Evolutionary conservation across 352 stramenopile genomes (phyloP), one percentile per base, ranked within the genome.

Genomic region (Peronosclerospora sorghi): DNA sequence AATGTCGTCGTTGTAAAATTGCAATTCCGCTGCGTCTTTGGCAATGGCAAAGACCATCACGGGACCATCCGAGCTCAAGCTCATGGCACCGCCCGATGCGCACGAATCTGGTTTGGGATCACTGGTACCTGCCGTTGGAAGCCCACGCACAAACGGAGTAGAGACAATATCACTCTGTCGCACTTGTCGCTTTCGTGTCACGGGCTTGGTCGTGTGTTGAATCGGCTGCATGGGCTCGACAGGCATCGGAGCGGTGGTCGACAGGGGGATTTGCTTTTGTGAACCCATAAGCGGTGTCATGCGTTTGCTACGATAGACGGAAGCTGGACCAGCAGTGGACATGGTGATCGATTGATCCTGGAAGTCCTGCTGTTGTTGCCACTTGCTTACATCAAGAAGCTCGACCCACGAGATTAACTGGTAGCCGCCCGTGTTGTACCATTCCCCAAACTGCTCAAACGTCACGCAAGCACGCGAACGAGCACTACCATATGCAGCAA

Each of bases 391-490:
- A 32, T 94, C 81, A 15, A 94, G 54, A 2, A 94, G 59, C 32
- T 91, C 78, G 9, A 94, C 71, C 81, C 81, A 94, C 4, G 78
- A 90, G 17, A 94, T 80, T 8, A 86, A 61, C 35, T 88, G 57
- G 45, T 83, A 86, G 1, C 81, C 81, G 6, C 78, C 69, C 3
- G 68, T 77, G 46, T 94, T 94, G 49, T 94, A 94, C 81, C 81
- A 94, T 35, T 91, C 83, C 14, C 83, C 83, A 63, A 96, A 92
- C 49, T 92, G 79, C 39, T 95, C 74, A 46, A 96, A 96, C 3
- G 85, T 95, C 13, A 96, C 71, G 35, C 80, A 62, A 9, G 68
- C 62, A 7, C 73, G 59, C 6, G 74, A 84, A 5, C 70, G 69
- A 1, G 74, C 68, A 36, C 69, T 86, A 17, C 73, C 76, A 24